Base-by-base conservation (phyloP, 192 early-diverging fungal genomes). In the Globomyces pollinis-pini region DNA sequence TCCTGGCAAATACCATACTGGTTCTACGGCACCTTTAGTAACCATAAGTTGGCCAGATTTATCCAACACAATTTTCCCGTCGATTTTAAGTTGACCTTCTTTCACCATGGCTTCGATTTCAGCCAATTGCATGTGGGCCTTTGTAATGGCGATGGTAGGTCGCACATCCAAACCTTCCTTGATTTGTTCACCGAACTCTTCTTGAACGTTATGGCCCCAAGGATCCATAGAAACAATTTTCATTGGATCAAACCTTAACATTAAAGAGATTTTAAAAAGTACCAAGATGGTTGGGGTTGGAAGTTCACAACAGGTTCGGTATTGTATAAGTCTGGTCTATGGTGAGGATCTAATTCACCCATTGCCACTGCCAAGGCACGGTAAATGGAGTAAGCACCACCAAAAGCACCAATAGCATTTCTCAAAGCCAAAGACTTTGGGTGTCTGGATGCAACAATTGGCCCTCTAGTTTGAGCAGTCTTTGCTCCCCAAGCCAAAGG, bases 211-310 rank as follows among this genome's bases (percentile, higher is more conserved):
- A 67, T 94, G 91, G 26, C 93, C 93, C 79, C 84, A 96, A 29
- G 93, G 91, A 65, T 96, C 93, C 64, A 96, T 67, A 0, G 91
- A 93, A 13, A 96, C 93, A 64, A 96, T 94, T 68, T 90, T 95
- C 36, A 80, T 76, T 20, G 88, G 86, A 54, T 90, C 86, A 33
- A 57, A 57, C 55, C 55, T n/a, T 31, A 31, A 11, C 9, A 44
- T 55, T 41, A 55, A 41, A 4, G 15, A 3, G 9, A 38, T 4
- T 23, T n/a, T 39, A 15, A 15, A 39, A 15, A 15, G 28, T 64
- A 69, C 93, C 93, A 96, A 38, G 85, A 67, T 5, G 81, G 72
- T 65, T 86, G 74, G 41, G 90, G 93, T 3, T 86, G 86, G 54
- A 96, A 84, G 21, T 76, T 63, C 54, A 89, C 77, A 4, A 90